phyloP scores from a whole-genome alignment of 768 basidiomycete genomes.

The Phylloporus arenicola region DNA sequence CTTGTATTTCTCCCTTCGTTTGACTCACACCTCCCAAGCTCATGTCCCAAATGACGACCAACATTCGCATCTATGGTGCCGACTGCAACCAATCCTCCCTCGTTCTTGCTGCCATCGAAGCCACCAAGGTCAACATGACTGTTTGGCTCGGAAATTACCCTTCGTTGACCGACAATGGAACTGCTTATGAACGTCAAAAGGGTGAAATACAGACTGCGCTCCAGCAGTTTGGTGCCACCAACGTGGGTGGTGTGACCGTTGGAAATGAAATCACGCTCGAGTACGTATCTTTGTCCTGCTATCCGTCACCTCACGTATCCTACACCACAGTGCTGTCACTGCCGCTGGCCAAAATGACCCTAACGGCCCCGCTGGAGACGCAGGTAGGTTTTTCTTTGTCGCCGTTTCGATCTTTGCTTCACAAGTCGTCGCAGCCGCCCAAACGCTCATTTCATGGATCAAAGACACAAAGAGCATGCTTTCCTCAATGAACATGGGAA shows the following conservation, averaged over 20 bases:
- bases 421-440: slow-evolving; percentile 40
- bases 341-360: slow-evolving; percentile 46
- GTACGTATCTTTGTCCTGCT: slow-evolving; percentile 31
- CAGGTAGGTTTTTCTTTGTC: slow-evolving; percentile 15
- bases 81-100: slow-evolving; percentile 81
- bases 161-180: slow-evolving; percentile 52
- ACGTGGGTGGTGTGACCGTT: slow-evolving; percentile 80
- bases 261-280: slow-evolving; percentile 90
- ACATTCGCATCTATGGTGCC: slow-evolving; percentile 79
- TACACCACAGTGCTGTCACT: slow-evolving; percentile 48
- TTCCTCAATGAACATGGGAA: slow-evolving; percentile 46
- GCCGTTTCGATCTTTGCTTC: neutral
- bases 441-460: slow-evolving; percentile 61
- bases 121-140: slow-evolving; percentile 81
- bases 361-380: slow-evolving; percentile 53
- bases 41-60: slow-evolving; percentile 80
- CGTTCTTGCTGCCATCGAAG: slow-evolving; percentile 83
- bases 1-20: neutral
- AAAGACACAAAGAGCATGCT: slow-evolving; percentile 58
- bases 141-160: slow-evolving; percentile 76
- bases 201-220: slow-evolving; percentile 62
- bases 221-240: slow-evolving; percentile 66
- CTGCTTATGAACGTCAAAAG: slow-evolving; percentile 71
- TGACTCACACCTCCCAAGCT: slow-evolving; percentile 39
- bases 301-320: slow-evolving; percentile 1